These are phyloP conservation scores for Psilocybe cyanescens DNA, from an alignment of 768 basidiomycete genomes.

Conservation along the genomic window DNA sequence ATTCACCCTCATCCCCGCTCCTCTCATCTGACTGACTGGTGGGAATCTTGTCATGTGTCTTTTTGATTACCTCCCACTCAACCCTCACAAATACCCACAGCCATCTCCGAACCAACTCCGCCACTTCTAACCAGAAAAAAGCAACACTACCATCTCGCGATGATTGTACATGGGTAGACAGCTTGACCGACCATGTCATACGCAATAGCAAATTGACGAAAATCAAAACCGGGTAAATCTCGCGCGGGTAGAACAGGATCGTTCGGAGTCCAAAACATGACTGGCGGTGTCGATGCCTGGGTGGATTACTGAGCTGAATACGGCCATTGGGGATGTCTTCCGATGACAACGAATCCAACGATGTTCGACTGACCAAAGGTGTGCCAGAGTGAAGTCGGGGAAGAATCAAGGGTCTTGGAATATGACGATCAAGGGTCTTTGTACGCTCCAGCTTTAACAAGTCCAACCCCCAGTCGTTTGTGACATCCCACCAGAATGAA, in stretches of 20 bases:
- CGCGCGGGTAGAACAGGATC: conserved; percentile 77
- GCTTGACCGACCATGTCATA: conserved; percentile 92
- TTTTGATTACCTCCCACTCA: conserved; percentile 93
- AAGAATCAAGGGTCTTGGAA: conserved; percentile 34
- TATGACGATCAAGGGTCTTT: conserved; percentile 31
- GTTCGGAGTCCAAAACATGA: conserved; percentile 78
- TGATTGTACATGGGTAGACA: conserved; percentile 85
- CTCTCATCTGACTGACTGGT: conserved; percentile 32
- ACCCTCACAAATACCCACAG: conserved; percentile 97
- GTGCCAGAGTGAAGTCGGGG: conserved; percentile 48
- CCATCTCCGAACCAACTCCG: conserved; percentile 92
- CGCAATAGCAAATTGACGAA: conserved; percentile 85
- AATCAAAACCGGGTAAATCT: conserved; percentile 83
- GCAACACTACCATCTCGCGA: conserved; percentile 76
- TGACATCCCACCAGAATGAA: conserved; percentile 99
- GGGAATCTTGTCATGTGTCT: conserved; percentile 34
- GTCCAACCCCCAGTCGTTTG: conserved; percentile 95
- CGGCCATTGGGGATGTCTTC: conserved; percentile 21
- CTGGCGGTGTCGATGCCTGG: conserved; percentile 28
- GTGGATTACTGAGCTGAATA: conserved; percentile 23
- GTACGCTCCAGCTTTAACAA: conserved; percentile 55
- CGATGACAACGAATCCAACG: conserved; percentile 20
- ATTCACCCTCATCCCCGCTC: conserved; percentile 35
- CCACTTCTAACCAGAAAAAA: conserved; percentile 89
- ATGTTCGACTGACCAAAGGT: conserved; percentile 26